Base-by-base conservation (phyloP, 208 protist species). In the Acanthamoeba castellanii region DNA sequence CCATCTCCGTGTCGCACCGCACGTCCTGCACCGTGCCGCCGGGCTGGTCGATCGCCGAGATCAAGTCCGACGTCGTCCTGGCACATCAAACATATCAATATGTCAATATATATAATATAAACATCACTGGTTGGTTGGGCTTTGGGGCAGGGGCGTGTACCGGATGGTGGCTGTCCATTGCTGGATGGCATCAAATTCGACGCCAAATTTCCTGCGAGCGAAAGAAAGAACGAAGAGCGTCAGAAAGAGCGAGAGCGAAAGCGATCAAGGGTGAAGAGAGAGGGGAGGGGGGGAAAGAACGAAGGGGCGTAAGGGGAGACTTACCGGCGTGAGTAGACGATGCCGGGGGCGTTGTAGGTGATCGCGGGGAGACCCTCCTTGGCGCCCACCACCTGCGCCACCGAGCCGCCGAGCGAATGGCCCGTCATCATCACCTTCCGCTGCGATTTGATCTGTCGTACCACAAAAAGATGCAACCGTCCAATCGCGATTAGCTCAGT, bases 271-370 rank as follows among this genome's bases (percentile, higher is more conserved):
- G 22, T 9, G 52, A 11, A 57, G 16, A 57, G 1, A 0, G 52
- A 18, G 14, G 11, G 1, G 52, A 1, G 52, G 1, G 68, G 6
- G 13, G 13, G 13, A 76, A 37, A 76, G 34, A 37, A 30, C 27
- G 22, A 37, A 76, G 68, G 13, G 22, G 6, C 14, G 22, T 27
- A 3, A 11, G 72, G 27, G 72, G 14, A 1, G 7, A 25, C 32
- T 7, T 66, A 90, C 84, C 42, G 52, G 4, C 84, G 84, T 0
- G 84, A 90, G 84, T 90, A 90, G 50, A 90, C 84, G 50, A 90
- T 93, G 37, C 88, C 88, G n/a, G 88, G 88, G 18, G 88, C 88
- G 47, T 93, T 93, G 88, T 93, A 93, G 45, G 88, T 93, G 88
- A 93, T 93, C 34, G 88, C 88, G 16, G 88, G 88, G 30, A 70